These are phyloP conservation scores for Fraxinus americana DNA, from an alignment of 257 asterid genomes.

Conservation along the genomic window DNA sequence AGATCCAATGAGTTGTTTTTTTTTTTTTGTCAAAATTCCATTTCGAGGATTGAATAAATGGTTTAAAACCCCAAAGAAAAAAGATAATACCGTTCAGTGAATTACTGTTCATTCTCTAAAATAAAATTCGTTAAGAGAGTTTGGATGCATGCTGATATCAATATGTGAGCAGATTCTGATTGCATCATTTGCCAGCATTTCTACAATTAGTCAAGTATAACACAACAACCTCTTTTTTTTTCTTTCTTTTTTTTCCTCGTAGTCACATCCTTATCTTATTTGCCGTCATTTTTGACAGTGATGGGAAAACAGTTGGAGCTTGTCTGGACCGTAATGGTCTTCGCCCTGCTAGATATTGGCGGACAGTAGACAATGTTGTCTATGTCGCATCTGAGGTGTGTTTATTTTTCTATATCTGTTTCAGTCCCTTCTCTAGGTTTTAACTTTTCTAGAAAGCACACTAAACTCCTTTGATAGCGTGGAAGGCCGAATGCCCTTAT, in stretches of 20 bases:
- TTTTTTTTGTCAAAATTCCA: neutral
- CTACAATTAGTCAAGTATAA: neutral
- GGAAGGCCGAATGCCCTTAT: neutral
- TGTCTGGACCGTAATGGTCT: constrained; percentile 98
- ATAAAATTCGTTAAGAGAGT: neutral
- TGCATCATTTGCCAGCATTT: neutral
- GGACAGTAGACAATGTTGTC: constrained; percentile 88
- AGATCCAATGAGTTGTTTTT: neutral
- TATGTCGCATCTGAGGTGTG: constrained; percentile 99
- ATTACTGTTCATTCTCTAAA: neutral
- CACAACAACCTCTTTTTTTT: neutral
- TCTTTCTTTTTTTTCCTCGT: neutral
- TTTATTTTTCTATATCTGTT: constrained; percentile 22
- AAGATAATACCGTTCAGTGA: neutral
- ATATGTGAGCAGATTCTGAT: neutral
- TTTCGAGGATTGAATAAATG: neutral
- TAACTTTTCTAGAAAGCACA: constrained; percentile 1
- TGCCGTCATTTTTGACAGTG: constrained; percentile 50
- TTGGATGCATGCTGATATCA: constrained; percentile 3
- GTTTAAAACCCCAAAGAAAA: neutral
- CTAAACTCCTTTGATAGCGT: neutral
- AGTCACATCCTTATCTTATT: constrained; percentile 16
- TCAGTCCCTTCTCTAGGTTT: neutral
- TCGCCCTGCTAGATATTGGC: constrained; percentile 99
- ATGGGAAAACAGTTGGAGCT: constrained; percentile 99